These are phyloP conservation scores for Pyricularia pennisetigena DNA, from an alignment of 2,329 filamentous ascomycete genomes.

Conservation along the genomic window DNA sequence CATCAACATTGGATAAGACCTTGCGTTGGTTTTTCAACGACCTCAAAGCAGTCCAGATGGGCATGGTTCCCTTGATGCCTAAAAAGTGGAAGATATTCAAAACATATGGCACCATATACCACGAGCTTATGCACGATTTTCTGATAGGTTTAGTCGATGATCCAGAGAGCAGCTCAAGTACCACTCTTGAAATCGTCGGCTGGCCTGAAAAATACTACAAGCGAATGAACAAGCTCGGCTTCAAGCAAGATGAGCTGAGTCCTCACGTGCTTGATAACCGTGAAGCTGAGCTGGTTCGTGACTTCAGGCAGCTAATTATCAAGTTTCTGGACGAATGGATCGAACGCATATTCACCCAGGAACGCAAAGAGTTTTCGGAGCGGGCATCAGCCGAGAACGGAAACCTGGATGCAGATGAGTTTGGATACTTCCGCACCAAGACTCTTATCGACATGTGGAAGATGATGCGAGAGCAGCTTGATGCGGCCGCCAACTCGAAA, in stretches of 20 bases:
- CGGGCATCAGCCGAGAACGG: constrained; percentile 54
- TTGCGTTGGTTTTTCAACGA: constrained; percentile 98
- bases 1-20: constrained; percentile 72
- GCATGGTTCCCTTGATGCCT: constrained; percentile 86
- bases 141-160: constrained; percentile 76
- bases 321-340: constrained; percentile 97
- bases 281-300: constrained; percentile 80
- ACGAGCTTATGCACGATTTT: constrained; percentile 92
- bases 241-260: constrained; percentile 62
- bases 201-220: constrained; percentile 95
- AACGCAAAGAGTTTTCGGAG: constrained; percentile 71
- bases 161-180: constrained; percentile 70
- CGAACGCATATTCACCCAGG: constrained; percentile 77
- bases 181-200: constrained; percentile 84
- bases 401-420: constrained; percentile 68
- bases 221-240: constrained; percentile 88
- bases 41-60: constrained; percentile 84
- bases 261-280: constrained; percentile 87
- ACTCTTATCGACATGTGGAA: constrained; percentile 93
- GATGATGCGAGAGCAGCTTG: constrained; percentile 89
- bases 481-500: constrained; percentile 74
- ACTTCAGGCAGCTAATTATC: constrained; percentile 92
- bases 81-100: constrained; percentile 95
- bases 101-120: constrained; percentile 85
- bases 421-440: constrained; percentile 85